Evolutionary conservation across 495 filamentous ascomycete species (phyloP), one percentile per base, ranked within the genome.

Genomic region (Neurospora tetrasperma): DNA sequence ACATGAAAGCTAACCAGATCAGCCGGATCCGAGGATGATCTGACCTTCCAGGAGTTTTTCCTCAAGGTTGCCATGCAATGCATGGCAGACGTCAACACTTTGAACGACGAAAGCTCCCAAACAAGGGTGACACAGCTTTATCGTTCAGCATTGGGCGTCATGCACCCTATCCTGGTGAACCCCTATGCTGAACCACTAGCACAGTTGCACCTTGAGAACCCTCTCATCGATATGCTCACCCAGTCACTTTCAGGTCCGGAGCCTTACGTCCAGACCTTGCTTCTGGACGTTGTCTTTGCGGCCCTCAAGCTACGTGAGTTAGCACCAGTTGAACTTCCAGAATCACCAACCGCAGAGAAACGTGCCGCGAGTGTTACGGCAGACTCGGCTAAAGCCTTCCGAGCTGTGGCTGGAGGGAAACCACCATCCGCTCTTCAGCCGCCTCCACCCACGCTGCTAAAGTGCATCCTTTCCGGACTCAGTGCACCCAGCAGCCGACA

Each of bases 401-500:
- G 78, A 42, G 78, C 80, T 10, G 42, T 79, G 12, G 20, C 79
- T 0, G 73, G 76, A 3, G 83, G 83, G 31, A 79, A 70, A 23
- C 69, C 79, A n/a, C 79, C 79, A n/a, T 35, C 54, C 54, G 73
- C 76, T 14, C 68, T 76, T 3, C 80, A 79, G 48, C 84, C 88
- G 4, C 92, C 93, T n/a, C 92, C 93, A 4, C 85, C 89, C 3
- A 86, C 90, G 43, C 83, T 99, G 41, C 81, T 98, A 11, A 92
- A 93, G 71, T 97, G 93, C 77, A 87, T 99, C 44, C 87, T 93
- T 41, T 89, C 88, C 54, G 96, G 93, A 5, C 91, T 99, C 73
- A 89, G 92, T 69, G 92, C 93, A 18, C 77, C 85, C 14, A 90
- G 86, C 70, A 94, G 91, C 71, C 89, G 92, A 23, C 86, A 89